Base-by-base conservation (phyloP, 495 filamentous ascomycete species). In the Pyrenula aspistea region DNA sequence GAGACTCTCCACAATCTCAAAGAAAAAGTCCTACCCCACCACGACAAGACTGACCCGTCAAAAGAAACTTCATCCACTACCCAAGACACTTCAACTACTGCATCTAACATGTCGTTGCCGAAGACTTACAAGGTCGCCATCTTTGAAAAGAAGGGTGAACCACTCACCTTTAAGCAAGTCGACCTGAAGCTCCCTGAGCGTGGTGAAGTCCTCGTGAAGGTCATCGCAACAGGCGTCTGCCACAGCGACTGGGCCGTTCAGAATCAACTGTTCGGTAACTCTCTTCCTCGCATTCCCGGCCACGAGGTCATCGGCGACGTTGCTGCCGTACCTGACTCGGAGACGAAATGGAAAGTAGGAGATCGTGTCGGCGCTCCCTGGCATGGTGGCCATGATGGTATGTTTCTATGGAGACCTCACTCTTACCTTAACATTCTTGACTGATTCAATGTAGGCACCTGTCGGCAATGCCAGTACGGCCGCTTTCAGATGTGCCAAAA, bases 281-380 rank as follows among this genome's bases (percentile, higher is more conserved):
- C 22, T 52, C 68, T 67, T 49, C 79, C 79, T 1, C 66, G 72
- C n/a, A 62, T 78, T 11, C 76, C 77, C 0, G 79, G 79, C 22
- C 80, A 83, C 62, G 78, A 83, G 60, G 67, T 78, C 22, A 71
- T 81, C 25, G 77, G 78, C 4, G 68, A 75, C 3, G 73, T 83
- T 3, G 77, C 65, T 21, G 74, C 74, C n/a, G 56, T 80, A 42
- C 75, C 74, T 15, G 66, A 71, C 2, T 58, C 55, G 1, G 76
- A 77, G 15, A 70, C 67, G 25, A 58, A 62, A 21, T 77, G 77
- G 67, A 67, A 68, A 49, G 64, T 71, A 1, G 74, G 75, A 12
- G 77, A 80, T 57, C 65, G 78, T 12, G 70, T 81, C 10, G 78
- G 80, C 12, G 78, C 76, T 0, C 66, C 71, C 0, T 83, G 77